Conservation (phyloP, 306 rosid genomes). For the Echinosophora koreensis region DNA sequence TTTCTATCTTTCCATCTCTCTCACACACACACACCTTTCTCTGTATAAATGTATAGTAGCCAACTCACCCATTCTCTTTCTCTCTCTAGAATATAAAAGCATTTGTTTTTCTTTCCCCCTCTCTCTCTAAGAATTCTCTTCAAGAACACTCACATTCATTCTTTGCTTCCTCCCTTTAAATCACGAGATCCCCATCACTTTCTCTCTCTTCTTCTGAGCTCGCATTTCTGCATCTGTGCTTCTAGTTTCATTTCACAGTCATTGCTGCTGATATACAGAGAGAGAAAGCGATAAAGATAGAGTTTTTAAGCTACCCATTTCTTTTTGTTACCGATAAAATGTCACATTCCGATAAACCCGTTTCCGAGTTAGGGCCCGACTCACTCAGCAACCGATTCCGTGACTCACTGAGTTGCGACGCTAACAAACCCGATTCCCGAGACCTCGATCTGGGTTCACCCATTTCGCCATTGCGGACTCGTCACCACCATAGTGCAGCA, state of each 20-base stretch:
- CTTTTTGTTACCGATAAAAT: slow-evolving; percentile 49
- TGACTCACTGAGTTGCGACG: slow-evolving; percentile 65
- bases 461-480: slow-evolving; percentile 78
- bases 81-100: not conserved
- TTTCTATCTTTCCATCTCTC: not conserved
- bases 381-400: slow-evolving; percentile 64
- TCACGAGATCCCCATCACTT: slow-evolving; percentile 80
- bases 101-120: slow-evolving; percentile 1
- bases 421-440: slow-evolving; percentile 83
- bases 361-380: slow-evolving; percentile 56
- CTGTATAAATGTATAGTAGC: not conserved
- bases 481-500: slow-evolving; percentile 49
- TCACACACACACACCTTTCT: not conserved
- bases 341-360: slow-evolving; percentile 74
- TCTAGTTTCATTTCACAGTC: slow-evolving; percentile 35
- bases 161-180: slow-evolving; percentile 70
- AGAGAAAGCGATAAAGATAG: not conserved
- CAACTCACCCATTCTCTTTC: slow-evolving; percentile 26
- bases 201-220: slow-evolving; percentile 36
- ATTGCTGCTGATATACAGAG: slow-evolving; percentile 47
- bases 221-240: not conserved
- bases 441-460: slow-evolving; percentile 92
- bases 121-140: slow-evolving; percentile 20
- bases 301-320: slow-evolving; percentile 15
- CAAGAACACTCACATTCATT: slow-evolving; percentile 63